phyloP scores from a whole-genome alignment of 805 yeast species.

The Saccharomyces jurei region DNA sequence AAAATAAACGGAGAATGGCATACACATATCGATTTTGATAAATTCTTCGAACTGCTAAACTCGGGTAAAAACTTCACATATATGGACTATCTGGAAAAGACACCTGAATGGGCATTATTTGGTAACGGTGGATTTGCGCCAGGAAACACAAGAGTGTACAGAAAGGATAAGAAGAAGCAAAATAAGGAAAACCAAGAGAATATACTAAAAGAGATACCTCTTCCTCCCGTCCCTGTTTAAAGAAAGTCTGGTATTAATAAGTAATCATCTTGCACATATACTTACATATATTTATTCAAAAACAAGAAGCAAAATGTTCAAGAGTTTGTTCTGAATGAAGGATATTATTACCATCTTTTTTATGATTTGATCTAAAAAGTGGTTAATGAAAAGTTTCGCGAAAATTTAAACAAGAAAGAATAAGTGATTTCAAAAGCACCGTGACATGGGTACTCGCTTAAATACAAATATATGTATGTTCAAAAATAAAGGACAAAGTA shows the following conservation, averaged over 20 bases:
- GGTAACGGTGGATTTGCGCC: slow-evolving; percentile 93
- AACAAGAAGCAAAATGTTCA: background rate
- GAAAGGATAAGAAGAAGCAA: slow-evolving; percentile 42
- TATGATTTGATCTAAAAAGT: background rate
- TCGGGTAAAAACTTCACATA: slow-evolving; percentile 62
- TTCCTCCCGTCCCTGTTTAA: background rate
- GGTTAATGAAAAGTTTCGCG: background rate
- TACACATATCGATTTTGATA: slow-evolving; percentile 80
- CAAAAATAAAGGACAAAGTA: background rate
- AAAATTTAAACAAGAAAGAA: background rate
- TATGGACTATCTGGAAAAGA: slow-evolving; percentile 69
- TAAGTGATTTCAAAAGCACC: background rate
- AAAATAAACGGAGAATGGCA: slow-evolving; percentile 67
- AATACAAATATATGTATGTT: background rate
- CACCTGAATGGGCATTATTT: slow-evolving; percentile 89
- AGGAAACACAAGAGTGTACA: slow-evolving; percentile 59
- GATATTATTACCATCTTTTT: background rate
- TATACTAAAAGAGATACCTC: background rate
- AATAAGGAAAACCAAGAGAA: slow-evolving; percentile 2
- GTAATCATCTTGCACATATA: background rate
- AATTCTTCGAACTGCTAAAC: slow-evolving; percentile 61
- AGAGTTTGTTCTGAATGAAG: background rate
- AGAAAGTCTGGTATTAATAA: background rate
- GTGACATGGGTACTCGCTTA: background rate
- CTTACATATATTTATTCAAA: background rate